phyloP scores from a whole-genome alignment of 495 filamentous ascomycete genomes.

The Penicillium simplicissimum region DNA sequence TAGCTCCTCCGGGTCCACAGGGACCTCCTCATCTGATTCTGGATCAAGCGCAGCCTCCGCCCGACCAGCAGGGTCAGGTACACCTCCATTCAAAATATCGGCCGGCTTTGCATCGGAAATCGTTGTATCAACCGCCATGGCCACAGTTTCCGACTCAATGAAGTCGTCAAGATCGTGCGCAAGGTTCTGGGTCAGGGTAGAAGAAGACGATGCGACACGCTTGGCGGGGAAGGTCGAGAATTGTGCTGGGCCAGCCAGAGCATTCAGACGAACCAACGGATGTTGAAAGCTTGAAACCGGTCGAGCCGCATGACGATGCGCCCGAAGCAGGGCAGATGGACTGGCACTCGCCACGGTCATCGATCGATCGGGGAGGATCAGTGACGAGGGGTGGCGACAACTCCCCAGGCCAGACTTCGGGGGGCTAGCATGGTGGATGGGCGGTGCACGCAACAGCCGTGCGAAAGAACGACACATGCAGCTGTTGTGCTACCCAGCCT shows the following conservation, averaged over 20 bases:
- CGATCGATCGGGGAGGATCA: slow-evolving; percentile 30
- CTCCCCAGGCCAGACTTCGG: slow-evolving; percentile 26
- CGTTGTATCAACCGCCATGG: slow-evolving; percentile 9
- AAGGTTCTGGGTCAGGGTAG: slow-evolving; percentile 9
- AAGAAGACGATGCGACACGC: not conserved
- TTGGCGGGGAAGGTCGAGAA: not conserved
- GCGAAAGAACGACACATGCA: slow-evolving; percentile 39
- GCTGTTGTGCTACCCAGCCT: slow-evolving; percentile 16
- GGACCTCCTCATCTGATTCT: slow-evolving; percentile 50
- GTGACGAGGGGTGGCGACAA: slow-evolving; percentile 38
- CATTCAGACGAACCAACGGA: not conserved
- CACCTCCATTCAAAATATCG: slow-evolving; percentile 26
- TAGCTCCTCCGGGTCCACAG: slow-evolving; percentile 44
- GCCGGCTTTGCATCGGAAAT: slow-evolving; percentile 17
- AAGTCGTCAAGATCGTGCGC: not conserved
- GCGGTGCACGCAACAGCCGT: slow-evolving; percentile 31
- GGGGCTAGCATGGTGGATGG: slow-evolving; percentile 36
- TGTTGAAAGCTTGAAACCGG: not conserved
- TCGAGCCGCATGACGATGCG: slow-evolving; percentile 20
- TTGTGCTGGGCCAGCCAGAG: not conserved
- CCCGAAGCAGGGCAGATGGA: slow-evolving; percentile 20
- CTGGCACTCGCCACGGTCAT: slow-evolving; percentile 30
- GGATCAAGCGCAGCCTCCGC: slow-evolving; percentile 39
- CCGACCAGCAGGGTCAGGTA: slow-evolving; percentile 13
- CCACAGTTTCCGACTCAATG: slow-evolving; percentile 5